phyloP scores from a whole-genome alignment of 2,329 filamentous ascomycete species.

The Xylariomycetidae sp. region DNA sequence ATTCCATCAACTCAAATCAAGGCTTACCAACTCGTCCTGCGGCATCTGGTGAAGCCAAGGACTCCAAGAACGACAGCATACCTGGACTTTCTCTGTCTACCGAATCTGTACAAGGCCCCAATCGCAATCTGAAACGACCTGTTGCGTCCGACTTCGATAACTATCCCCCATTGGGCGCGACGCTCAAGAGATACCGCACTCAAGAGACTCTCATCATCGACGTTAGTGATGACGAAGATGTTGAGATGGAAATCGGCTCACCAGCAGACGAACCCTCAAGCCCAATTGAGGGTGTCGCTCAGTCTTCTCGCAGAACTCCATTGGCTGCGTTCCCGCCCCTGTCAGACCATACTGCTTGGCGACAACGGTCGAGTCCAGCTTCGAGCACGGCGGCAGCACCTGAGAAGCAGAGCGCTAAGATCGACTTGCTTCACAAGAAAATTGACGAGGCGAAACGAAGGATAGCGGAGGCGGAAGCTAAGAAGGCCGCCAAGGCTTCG shows the following conservation, averaged over 20 bases:
- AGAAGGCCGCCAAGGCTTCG: constrained; percentile 29
- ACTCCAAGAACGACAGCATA: constrained; percentile 16
- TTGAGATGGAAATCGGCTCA: constrained; percentile 62
- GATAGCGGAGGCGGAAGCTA: constrained; percentile 54
- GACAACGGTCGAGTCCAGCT: constrained; percentile 34
- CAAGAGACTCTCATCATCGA: constrained; percentile 64
- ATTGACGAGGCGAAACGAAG: constrained; percentile 56
- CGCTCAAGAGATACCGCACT: constrained; percentile 52
- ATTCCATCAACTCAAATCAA: too few species aligned
- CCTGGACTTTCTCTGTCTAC: constrained; percentile 18
- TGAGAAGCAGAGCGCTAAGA: constrained; percentile 19
- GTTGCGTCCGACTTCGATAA: constrained; percentile 67
- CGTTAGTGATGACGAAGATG: constrained; percentile 68
- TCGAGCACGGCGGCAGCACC: constrained; percentile 30
- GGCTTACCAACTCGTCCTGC: constrained; percentile 7
- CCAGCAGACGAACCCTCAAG: constrained; percentile 35
- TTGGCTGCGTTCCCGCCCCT: constrained; percentile 41
- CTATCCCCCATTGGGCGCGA: constrained; percentile 31
- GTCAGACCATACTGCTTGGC: constrained; percentile 32
- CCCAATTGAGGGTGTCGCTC: constrained; percentile 23
- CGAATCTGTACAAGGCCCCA: constrained; percentile 19
- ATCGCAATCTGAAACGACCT: constrained; percentile 46
- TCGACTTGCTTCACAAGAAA: constrained; percentile 33
- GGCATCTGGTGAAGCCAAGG: constrained; percentile 9
- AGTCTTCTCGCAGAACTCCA: constrained; percentile 29